phyloP scores from a whole-genome alignment of 1,284 basidiomycete genomes.

The Apiotrichum montevideense region DNA sequence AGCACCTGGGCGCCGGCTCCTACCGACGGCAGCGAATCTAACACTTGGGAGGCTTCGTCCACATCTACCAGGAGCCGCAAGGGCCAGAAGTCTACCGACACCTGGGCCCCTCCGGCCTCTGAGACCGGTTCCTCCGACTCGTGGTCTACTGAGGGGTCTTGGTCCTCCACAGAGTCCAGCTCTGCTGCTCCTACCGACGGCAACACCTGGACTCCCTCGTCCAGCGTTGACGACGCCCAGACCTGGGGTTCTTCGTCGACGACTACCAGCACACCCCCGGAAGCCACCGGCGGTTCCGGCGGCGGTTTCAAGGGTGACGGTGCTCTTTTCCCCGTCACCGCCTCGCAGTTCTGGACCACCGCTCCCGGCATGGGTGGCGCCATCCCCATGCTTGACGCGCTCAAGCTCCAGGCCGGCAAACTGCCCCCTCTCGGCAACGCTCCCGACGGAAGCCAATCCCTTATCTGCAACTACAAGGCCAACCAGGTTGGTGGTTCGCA shows the following conservation, averaged over 20 bases:
- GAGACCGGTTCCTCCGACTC: no score
- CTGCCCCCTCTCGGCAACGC: constrained; percentile 19
- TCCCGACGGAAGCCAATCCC: constrained; percentile 37
- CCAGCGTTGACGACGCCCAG: no score
- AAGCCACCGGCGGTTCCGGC: no score
- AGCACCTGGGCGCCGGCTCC: no score
- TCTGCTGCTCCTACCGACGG: neutral
- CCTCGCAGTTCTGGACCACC: neutral
- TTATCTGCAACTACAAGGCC: constrained; percentile 27
- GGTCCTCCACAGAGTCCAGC: no score
- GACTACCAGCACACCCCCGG: neutral
- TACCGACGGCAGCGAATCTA: no score
- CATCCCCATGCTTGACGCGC: neutral
- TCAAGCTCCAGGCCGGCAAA: constrained; percentile 26
- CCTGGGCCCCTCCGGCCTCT: no score
- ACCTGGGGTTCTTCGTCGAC: neutral
- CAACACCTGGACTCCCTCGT: neutral
- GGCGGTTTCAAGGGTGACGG: neutral
- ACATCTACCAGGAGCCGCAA: no score
- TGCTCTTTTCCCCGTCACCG: neutral
- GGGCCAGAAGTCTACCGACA: no score
- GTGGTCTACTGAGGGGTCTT: no score
- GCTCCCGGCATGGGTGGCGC: neutral
- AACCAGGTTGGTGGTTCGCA: constrained; percentile 26
- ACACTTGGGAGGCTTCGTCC: no score